These are phyloP conservation scores for Quercus bicolor DNA, from an alignment of 306 rosid genomes.

Conservation along the genomic window DNA sequence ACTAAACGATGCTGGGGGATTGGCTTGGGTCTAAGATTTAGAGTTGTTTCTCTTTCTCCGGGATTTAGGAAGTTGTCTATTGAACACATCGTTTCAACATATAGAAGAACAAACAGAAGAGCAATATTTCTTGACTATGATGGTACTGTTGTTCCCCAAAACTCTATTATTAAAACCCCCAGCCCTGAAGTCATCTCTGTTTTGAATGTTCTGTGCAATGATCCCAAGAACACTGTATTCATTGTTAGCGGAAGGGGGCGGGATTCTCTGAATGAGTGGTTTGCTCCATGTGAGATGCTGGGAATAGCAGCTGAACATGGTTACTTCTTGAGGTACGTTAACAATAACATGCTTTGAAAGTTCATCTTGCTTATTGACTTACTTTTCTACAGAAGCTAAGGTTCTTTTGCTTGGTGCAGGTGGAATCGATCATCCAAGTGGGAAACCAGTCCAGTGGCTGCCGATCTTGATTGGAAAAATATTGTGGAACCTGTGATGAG, in stretches of 20 bases:
- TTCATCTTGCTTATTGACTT: neutral
- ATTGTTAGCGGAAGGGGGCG: conserved; percentile 84
- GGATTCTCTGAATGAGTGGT: conserved; percentile 66
- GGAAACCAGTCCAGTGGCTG: conserved; percentile 59
- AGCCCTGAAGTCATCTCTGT: conserved; percentile 57
- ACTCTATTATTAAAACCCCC: conserved; percentile 60
- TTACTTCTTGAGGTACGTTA: conserved; percentile 66
- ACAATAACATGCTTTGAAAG: neutral
- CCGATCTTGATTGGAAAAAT: conserved; percentile 74
- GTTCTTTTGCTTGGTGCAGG: conserved; percentile 35
- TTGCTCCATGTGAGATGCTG: conserved; percentile 59
- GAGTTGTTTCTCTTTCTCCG: conserved; percentile 69
- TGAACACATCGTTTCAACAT: conserved; percentile 62
- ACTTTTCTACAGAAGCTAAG: neutral
- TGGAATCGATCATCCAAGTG: conserved; percentile 56
- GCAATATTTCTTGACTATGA: conserved; percentile 86
- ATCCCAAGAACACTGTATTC: conserved; percentile 66
- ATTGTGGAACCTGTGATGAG: conserved; percentile 75
- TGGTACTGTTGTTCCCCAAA: conserved; percentile 77
- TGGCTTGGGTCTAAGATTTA: conserved; percentile 71
- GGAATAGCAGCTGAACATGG: conserved; percentile 96
- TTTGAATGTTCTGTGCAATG: conserved; percentile 60
- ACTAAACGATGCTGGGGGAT: conserved; percentile 77
- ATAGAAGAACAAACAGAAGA: conserved; percentile 60
- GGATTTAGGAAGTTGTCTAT: conserved; percentile 63